Evolutionary conservation across 1,284 basidiomycete species (phyloP).

Genomic region (Rhodotorula sp.): DNA sequence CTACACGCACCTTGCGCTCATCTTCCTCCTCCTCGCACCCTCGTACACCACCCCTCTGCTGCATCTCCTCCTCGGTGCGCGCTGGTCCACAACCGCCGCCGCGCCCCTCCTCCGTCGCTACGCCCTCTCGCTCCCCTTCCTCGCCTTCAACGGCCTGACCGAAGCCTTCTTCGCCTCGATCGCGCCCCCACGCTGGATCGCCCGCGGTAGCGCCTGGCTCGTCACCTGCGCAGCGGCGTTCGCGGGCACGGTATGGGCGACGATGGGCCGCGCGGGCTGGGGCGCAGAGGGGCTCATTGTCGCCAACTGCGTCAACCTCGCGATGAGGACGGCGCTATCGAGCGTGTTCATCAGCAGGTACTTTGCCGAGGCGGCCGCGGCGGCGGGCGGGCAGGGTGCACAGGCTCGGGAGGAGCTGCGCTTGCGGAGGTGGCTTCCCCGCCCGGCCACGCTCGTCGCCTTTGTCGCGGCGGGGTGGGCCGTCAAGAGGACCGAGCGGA

Average conservation of each 20-base stretch:
- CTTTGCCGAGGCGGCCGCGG: conserved; percentile 13
- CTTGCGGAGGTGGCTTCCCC: conserved; percentile 21
- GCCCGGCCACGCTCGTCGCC: conserved; percentile 1
- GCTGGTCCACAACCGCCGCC: conserved; percentile 57
- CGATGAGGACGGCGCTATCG: conserved; percentile 61
- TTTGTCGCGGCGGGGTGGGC: conserved; percentile 7
- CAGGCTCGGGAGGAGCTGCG: background rate
- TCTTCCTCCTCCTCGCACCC: conserved; percentile 58
- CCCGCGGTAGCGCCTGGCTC: conserved; percentile 62
- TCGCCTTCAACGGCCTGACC: conserved; percentile 82
- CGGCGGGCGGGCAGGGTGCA: background rate
- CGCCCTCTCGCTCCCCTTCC: conserved; percentile 79
- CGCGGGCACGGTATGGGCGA: conserved; percentile 56
- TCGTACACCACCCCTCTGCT: conserved; percentile 71
- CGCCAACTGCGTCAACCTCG: conserved; percentile 69
- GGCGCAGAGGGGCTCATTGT: conserved; percentile 73
- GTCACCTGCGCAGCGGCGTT: conserved; percentile 64
- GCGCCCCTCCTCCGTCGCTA: conserved; percentile 73
- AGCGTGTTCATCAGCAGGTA: conserved; percentile 31
- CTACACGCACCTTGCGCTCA: conserved; percentile 67
- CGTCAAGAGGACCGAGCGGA: conserved; percentile 22
- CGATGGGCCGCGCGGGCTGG: conserved; percentile 53
- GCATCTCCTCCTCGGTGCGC: conserved; percentile 61
- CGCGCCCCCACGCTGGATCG: conserved; percentile 66
- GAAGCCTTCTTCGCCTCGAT: conserved; percentile 85